Evolutionary conservation across 2,329 filamentous ascomycete genomes (phyloP), one percentile per base, ranked within the genome.

Genomic region (Stromatinia cepivora): DNA sequence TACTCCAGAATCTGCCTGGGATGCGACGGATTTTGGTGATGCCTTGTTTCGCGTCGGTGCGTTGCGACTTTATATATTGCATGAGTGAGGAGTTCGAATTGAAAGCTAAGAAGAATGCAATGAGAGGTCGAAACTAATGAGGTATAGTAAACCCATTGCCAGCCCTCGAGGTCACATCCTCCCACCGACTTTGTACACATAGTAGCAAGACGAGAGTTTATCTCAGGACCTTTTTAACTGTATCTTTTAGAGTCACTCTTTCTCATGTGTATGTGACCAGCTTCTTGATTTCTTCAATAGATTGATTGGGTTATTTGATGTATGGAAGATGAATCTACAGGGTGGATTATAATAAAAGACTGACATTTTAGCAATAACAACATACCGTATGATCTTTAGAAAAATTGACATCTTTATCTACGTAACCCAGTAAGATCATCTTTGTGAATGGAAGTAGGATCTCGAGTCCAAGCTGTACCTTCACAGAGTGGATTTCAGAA

Each of bases 11-110:
- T 36, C 45, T 46, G 4, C 34, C n/a, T 1, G 61, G 45, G 22
- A 31, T 63, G 25, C 61, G 61, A 9, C 61, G 46, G 39, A 63
- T 63, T 11, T 52, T 46, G 8, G 46, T 63, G 25, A 52, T 52
- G 13, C 42, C 46, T 63, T 52, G 10, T 25, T 39, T 63, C 3
- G 28, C 42, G 8, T 50, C 61, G 13, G 6, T 34, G 5, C 13
- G 11, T 63, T 20, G 22, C 20, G 22, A 34, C 61, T 54, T 34
- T 54, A 2, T 6, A 3, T 6, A 28, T 31, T 28, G 13, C 50
- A 8, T 53, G 28, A 53, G 48, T 13, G 25, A 36, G 20, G 15
- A 20, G 2, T 34, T 22, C 1, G 1, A 22, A 20, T 0, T 22
- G 15, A 17, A 54, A 5, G 50, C 13, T 8, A 28, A 34, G 52